phyloP scores from a whole-genome alignment of 78 protist genomes.

The Emiliania huxleyi region DNA sequence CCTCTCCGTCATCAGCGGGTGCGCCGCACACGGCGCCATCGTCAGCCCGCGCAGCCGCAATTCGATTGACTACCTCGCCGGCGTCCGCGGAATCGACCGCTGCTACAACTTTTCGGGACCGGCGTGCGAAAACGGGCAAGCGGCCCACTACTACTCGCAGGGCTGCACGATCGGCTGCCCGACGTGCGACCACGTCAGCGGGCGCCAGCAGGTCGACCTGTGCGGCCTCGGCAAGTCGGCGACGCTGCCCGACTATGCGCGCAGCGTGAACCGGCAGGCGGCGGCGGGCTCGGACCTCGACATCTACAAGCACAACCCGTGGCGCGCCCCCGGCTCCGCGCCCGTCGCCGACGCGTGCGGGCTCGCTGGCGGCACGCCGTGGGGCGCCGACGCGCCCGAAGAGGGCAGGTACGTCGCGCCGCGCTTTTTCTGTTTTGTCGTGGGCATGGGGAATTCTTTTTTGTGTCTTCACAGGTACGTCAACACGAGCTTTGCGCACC shows the following conservation, averaged over 20 bases:
- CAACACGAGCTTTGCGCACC: neutral
- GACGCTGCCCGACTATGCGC: neutral
- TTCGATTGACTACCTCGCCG: too few relatives aligned
- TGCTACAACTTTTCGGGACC: too few relatives aligned
- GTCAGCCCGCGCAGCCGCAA: too few relatives aligned
- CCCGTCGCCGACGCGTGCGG: conserved; percentile 23
- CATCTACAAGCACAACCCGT: neutral
- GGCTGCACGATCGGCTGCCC: neutral
- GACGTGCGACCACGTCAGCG: neutral
- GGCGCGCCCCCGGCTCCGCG: conserved; percentile 16
- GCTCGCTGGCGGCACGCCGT: neutral
- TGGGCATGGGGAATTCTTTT: too few relatives aligned
- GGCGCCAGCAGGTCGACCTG: neutral
- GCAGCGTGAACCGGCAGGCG: neutral
- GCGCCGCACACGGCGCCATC: too few relatives aligned
- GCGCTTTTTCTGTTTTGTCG: too few relatives aligned
- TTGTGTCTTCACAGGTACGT: too few relatives aligned
- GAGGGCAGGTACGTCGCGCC: neutral
- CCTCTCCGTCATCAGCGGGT: too few relatives aligned
- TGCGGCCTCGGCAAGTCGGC: neutral
- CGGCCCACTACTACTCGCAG: neutral
- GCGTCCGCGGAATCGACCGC: too few relatives aligned
- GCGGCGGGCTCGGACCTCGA: neutral
- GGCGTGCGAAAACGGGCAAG: too few relatives aligned
- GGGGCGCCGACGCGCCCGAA: neutral